Evolutionary conservation across 495 filamentous ascomycete species (phyloP).

Genomic region (Daldinia decipiens): DNA sequence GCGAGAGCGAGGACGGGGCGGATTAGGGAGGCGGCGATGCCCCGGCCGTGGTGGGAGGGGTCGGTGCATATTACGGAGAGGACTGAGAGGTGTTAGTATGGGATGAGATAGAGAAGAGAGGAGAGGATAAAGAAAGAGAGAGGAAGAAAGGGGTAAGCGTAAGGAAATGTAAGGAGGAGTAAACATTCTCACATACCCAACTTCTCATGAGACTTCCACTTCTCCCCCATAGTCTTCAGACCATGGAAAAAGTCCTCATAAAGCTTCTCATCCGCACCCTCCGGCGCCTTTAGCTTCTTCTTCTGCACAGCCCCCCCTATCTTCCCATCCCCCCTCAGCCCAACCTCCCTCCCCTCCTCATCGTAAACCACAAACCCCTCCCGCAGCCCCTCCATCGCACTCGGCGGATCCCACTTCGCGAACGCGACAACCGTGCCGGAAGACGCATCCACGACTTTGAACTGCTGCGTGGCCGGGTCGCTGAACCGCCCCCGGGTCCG

Average conservation of each 20-base stretch:
- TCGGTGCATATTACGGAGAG: constrained; percentile 57
- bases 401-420: constrained; percentile 43
- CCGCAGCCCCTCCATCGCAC: constrained; percentile 21
- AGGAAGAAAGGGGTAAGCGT: too few species aligned
- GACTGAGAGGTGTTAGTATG: constrained; percentile 33
- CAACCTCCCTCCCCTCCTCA: constrained; percentile 15
- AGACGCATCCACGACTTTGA: constrained; percentile 42
- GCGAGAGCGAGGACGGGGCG: constrained; percentile 51
- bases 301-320: neutral
- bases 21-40: constrained; percentile 53
- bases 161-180: neutral
- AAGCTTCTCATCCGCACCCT: constrained; percentile 31
- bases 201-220: constrained; percentile 39
- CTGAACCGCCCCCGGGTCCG: constrained; percentile 38
- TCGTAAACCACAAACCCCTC: constrained; percentile 37
- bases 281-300: constrained; percentile 17
- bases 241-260: constrained; percentile 33
- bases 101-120: neutral
- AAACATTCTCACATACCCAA: constrained; percentile 26
- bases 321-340: too few species aligned
- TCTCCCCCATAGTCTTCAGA: constrained; percentile 35
- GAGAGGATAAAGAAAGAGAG: neutral
- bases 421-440: constrained; percentile 38
- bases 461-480: constrained; percentile 36
- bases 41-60: constrained; percentile 54